phyloP scores from a whole-genome alignment of 495 filamentous ascomycete genomes.

The Xylaria castorea region DNA sequence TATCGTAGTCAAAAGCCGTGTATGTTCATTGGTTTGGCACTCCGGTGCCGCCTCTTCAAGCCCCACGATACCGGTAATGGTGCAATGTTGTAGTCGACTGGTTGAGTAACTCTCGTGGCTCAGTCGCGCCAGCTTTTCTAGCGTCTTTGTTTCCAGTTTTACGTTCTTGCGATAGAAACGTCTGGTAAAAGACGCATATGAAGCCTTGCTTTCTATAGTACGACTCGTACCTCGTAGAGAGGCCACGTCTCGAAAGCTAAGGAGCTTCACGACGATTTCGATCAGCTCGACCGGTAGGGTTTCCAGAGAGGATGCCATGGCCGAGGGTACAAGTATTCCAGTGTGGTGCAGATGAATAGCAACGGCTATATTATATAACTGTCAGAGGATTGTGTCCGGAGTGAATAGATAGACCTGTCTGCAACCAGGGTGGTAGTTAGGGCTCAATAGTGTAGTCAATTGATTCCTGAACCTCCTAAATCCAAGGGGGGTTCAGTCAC shows the following conservation, averaged over 20 bases:
- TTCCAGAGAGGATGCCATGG: neutral
- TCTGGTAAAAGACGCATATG: neutral
- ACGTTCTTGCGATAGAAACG: neutral
- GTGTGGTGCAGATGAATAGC: neutral
- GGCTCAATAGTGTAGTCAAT: too few species aligned
- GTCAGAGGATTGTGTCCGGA: too few species aligned
- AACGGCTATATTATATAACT: too few species aligned
- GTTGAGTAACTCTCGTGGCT: neutral
- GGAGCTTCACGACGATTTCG: neutral
- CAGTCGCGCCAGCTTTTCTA: neutral
- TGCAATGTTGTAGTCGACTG: neutral
- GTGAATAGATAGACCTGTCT: too few species aligned
- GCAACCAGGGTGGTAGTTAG: too few species aligned
- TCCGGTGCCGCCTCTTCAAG: neutral
- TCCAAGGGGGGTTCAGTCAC: too few species aligned
- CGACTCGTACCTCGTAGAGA: neutral
- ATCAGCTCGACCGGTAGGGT: slow-evolving; percentile 3
- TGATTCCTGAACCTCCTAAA: too few species aligned
- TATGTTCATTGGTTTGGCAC: neutral
- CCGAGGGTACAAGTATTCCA: neutral
- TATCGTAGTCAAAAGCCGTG: neutral
- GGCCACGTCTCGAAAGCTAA: neutral
- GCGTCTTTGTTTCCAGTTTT: neutral
- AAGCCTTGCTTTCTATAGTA: neutral
- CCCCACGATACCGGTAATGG: neutral